Evolutionary conservation across 768 basidiomycete species (phyloP), one percentile per base, ranked within the genome.

Genomic region (Podaxis sp.): DNA sequence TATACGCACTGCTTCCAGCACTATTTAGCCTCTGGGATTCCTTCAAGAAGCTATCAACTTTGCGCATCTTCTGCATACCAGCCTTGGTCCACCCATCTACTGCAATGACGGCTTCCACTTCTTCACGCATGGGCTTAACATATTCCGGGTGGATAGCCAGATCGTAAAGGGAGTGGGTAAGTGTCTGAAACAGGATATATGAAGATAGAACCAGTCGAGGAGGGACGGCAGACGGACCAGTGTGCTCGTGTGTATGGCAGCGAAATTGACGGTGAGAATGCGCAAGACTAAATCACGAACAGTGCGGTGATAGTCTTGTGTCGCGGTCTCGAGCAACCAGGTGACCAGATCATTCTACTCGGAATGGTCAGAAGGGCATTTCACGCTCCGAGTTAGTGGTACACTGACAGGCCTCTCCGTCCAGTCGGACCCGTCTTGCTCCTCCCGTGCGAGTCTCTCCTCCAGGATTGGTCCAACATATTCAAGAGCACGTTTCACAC

Each of bases 31-130:
- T 46, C 38, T 66, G 67, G 2, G 76, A 76, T 62, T 82, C 82
- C 57, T 77, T 76, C 22, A 82, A 63, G 66, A 82, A 81, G 62
- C 81, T 83, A 60, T 82, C 79, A 17, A 82, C 52, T 65, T 79
- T 77, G 61, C 71, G 70, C 74, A 83, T 74, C 54, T 77, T 75
- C 17, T 67, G 68, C 59, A 82, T 68, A 1, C 73, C 69, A 17
- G 69, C 65, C 57, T 78, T 77, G 0, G 71, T 71, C 74, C 76
- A 80, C 22, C 74, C 79, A n/a, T 78, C 72, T 5, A 70, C 65
- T 0, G 57, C 46, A 13, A 80, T 54, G 7, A 79, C 69, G 2
- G 59, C 54, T 49, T 81, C 77, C 2, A 80, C 71, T 68, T 85
- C 83, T 54, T 81, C 76, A 0, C 82, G 75, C 36, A 84, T 57